Conservation (phyloP, 2,329 filamentous ascomycete genomes). For the Herpotrichia juniperi region DNA sequence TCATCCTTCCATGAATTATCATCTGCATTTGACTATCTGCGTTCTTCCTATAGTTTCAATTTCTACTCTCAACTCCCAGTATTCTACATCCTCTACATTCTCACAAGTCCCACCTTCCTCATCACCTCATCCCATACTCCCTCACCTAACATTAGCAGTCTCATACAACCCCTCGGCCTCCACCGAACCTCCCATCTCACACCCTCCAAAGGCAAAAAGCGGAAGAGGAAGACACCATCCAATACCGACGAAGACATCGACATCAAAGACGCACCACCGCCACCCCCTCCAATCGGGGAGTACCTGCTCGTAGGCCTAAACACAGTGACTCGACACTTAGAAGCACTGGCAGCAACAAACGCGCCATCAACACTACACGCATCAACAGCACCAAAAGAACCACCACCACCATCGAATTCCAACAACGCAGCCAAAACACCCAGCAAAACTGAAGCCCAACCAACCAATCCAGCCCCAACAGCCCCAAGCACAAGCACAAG, state of each 20-base stretch:
- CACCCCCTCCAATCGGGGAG: constrained; percentile 57
- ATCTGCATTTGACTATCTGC: too few species aligned
- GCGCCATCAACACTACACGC: neutral
- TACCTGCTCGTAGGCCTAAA: constrained; percentile 70
- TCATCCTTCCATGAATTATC: too few species aligned
- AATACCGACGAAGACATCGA: constrained; percentile 7
- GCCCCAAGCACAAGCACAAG: neutral
- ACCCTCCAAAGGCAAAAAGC: constrained; percentile 66
- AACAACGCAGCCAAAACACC: too few species aligned
- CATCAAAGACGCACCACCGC: constrained; percentile 40
- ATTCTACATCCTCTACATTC: too few species aligned
- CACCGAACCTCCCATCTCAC: constrained; percentile 61
- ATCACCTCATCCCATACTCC: neutral
- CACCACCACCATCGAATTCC: neutral
- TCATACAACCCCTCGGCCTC: constrained; percentile 68
- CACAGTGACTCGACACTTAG: constrained; percentile 65
- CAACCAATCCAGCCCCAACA: too few species aligned
- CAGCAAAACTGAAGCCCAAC: too few species aligned
- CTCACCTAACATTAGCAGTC: constrained; percentile 50
- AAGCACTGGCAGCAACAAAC: constrained; percentile 46
- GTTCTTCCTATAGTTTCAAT: too few species aligned
- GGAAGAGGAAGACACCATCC: constrained; percentile 50
- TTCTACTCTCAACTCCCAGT: too few species aligned
- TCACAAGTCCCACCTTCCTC: too few species aligned
- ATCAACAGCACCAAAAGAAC: neutral